Base-by-base conservation (phyloP, 208 protist genomes). In the Leishmania martiniquensis region DNA sequence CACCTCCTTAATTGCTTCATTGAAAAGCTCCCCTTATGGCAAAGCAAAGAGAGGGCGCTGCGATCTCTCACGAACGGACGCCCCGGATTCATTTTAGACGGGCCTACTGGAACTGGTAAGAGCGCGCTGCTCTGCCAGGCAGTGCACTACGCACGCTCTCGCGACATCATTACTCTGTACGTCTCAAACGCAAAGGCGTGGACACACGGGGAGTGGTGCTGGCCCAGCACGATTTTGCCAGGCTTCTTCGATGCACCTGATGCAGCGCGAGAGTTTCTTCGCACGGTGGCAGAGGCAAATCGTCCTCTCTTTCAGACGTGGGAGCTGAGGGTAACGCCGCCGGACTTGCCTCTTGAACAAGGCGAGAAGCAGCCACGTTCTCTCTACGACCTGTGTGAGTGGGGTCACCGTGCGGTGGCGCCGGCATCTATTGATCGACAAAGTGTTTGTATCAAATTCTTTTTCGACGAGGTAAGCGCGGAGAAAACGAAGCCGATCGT, bases 181-280 rank as follows among this genome's bases (percentile, higher is more conserved):
- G 77, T 98, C 0, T 89, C 95, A 22, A 89, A 97, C 72, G 93
- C 95, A 0, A 91, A 92, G 70, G 51, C 74, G n/a, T 98, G 95
- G 93, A 97, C 93, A 34, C 93, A 97, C 60, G 95, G 95, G 13
- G 93, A 97, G 77, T 98, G 92, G 90, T 97, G 92, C 80, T 97
- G 93, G 92, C 95, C 95, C 17, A 96, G 92, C 76, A 96, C 92
- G 7, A 92, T 97, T 55, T 76, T 98, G 29, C 95, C 93, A 17
- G 95, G 95, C 32, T 98, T 98, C 74, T 98, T 97, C 84, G 95
- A 98, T 82, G 91, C 89, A 15, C 95, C 95, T 15, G 93, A 98
- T 75, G 95, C 93, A 3, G 89, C 88, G 42, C 86, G 93, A 5
- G 87, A 84, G 63, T 93, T 98, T 75, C 82, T 98, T 44, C 82